These are phyloP conservation scores for Falciphora oryzae DNA, from an alignment of 2,329 filamentous ascomycete genomes.

Conservation along the genomic window DNA sequence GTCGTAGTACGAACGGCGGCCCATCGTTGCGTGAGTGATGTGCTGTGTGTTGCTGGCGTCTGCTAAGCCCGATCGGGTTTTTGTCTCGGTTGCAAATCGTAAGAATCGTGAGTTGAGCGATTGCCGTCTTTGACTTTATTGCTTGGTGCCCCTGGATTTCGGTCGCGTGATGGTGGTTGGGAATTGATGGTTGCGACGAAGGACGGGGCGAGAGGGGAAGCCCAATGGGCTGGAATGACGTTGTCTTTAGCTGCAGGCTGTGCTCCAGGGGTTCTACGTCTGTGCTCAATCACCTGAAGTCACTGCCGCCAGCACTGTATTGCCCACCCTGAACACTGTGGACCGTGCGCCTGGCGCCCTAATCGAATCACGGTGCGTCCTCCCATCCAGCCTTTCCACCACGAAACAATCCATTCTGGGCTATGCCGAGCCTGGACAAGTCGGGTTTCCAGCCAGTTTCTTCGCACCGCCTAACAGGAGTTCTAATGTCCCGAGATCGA, in stretches of 20 bases:
- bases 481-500: no score
- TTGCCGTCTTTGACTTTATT: no score
- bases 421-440: no score
- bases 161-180: background rate
- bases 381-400: no score
- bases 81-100: no score
- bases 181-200: background rate
- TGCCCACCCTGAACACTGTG: no score
- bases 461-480: no score
- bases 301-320: background rate
- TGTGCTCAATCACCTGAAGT: background rate
- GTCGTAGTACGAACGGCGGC: slow-evolving; percentile 16
- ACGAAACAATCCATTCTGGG: no score
- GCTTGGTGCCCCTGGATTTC: background rate
- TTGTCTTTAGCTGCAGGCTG: background rate
- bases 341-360: background rate
- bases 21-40: slow-evolving; percentile 12
- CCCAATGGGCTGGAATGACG: background rate
- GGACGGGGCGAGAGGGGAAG: background rate
- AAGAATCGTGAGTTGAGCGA: no score
- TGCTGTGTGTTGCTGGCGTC: background rate
- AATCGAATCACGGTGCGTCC: no score
- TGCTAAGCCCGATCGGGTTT: background rate
- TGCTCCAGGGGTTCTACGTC: background rate
- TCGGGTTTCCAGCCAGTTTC: no score